Base-by-base conservation (phyloP, 805 yeast genomes). In the Sporopachydermia lactativora region DNA sequence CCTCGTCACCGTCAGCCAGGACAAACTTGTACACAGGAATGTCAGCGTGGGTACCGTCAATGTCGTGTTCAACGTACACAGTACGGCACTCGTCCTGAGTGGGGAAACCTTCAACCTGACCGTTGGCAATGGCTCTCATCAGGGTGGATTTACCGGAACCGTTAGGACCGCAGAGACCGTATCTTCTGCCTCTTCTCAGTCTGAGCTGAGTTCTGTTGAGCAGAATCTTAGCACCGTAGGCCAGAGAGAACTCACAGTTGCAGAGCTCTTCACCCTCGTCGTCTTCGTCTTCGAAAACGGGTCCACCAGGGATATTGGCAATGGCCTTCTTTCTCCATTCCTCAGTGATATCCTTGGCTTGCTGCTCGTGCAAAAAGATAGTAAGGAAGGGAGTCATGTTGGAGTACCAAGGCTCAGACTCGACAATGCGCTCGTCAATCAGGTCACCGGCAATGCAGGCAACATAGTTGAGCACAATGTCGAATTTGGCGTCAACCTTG, bases 181-280 rank as follows among this genome's bases (percentile, higher is more conserved):
- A 82, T 75, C 98, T 84, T 75, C 96, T 88, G 73, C 82, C 92
- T 76, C 95, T 81, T 86, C 85, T 86, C 65, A 92, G 81, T 73
- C 98, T 86, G 66, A 92, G 79, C 75, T 89, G 96, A 56, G 98
- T 92, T 73, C 92, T 89, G 89, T 92, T 92, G 70, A 92, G 85
- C 73, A 92, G 77, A 77, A 92, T 92, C 84, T 92, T 92, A 62
- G 98, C 98, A 89, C 98, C 99, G 71, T 92, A 92, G 68, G 99
- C 99, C 61, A 92, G 77, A 47, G 98, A 92, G 88, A 92, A 92
- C 80, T 92, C 98, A 82, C 97, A 89, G 95, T 92, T 92, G 81
- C 98, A 92, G 63, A 92, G 77, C 65, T 92, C 97, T 75, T 92
- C 97, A 73, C 97, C 98, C 64, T 92, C 97, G 63, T 86, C 96